Base-by-base conservation (phyloP, 352 stramenopile species). In the Aphanomyces cochlioides region DNA sequence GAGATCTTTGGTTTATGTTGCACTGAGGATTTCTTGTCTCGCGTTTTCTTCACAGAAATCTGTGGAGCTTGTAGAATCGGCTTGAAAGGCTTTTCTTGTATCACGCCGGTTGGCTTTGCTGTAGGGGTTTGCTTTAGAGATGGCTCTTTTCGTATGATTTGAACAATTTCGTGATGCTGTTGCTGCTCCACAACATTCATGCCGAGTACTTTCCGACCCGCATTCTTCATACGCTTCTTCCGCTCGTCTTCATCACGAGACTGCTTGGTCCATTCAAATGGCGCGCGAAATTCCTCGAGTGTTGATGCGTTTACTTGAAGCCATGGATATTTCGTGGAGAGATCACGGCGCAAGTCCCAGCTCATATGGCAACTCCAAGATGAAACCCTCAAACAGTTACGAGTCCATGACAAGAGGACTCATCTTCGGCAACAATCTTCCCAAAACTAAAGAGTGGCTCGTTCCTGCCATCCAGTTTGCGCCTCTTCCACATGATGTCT, bases 321-420 rank as follows among this genome's bases (percentile, higher is more conserved):
- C 85, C 85, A 92, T 37, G 85, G 85, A 73, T 92, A 92, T 75
- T 92, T 92, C 58, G 75, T 53, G 12, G 74, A 73, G 17, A 92
- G 56, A 28, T 88, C 76, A 34, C 28, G 28, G 28, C 74, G 81
- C 60, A 88, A 69, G 40, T 92, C 84, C 83, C 81, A 90, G 13
- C 60, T 68, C 43, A 59, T 73, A 7, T 2, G 7, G 48, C 50
- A 34, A 58, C 8, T 21, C 28, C 50, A 34, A 13, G 1, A 58
- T 10, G n/a, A 34, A 58, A 58, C 8, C 8, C 50, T n/a, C n/a
- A 19, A 38, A 34, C n/a, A n/a, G n/a, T n/a, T 58, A 38, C 37
- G n/a, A 58, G 28, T 3, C 2, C 1, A 2, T 15, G 45, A 53
- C 13, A 19, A 53, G 28, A 28, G 2, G 28, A 28, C 28, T 0